Percentiles rank a stretch among this genome's conserved stretches.
Conservation (phyloP, 352 stramenopile genomes). For the Phytophthora cajani region DNA sequence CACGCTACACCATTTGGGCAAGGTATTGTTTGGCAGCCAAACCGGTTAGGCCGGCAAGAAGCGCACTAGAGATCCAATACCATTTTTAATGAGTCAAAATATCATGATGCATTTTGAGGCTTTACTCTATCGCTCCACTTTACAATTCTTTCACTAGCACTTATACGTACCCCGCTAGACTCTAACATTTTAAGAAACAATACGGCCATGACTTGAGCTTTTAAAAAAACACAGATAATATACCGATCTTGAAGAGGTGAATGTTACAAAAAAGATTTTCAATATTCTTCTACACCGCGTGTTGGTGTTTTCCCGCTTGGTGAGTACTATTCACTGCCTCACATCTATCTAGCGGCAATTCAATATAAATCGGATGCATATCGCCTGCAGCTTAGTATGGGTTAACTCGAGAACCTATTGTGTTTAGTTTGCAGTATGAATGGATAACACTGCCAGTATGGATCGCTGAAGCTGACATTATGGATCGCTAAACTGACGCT, state of each 20-base stretch:
- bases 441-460: not conserved
- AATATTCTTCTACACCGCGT: not conserved
- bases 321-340: not conserved
- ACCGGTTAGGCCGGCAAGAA: not conserved
- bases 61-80: not conserved
- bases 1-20: not conserved
- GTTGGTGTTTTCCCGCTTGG: not conserved
- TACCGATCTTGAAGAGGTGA: not conserved
- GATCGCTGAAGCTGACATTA: not conserved
- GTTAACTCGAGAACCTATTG: not conserved
- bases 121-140: not conserved
- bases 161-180: not conserved
- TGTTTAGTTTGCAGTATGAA: not conserved
- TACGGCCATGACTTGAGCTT: not conserved
- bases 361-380: not conserved
- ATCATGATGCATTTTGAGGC: not conserved
- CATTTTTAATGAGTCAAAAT: not conserved
- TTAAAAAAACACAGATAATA: not conserved
- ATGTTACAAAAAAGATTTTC: not conserved
- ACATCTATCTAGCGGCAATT: not conserved
- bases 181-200: no score
- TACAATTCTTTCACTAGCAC: not conserved
- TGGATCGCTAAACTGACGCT: not conserved
- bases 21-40: not conserved
- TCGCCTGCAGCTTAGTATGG: not conserved